Base-by-base conservation (phyloP, 163 green algal species). In the Smithsoniella earleae region DNA sequence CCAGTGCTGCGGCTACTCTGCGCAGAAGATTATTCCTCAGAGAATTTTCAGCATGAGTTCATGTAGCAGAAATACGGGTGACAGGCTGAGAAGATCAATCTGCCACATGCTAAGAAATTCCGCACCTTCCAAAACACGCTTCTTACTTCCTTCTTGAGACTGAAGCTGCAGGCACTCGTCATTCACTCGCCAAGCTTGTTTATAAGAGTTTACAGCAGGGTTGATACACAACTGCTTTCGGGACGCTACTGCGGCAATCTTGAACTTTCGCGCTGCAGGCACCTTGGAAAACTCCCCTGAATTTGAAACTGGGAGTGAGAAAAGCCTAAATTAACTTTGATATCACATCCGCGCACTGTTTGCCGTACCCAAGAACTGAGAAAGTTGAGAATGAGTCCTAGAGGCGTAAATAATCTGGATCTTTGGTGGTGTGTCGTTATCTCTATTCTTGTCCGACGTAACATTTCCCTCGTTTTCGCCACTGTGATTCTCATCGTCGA, bases 351-450 rank as follows among this genome's bases (percentile, higher is more conserved):
- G n/a, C n/a, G n/a, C n/a, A n/a, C n/a, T n/a, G n/a, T n/a, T n/a
- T 33, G 36, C 54, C 82, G 54, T 76, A 78, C 65, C 64, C 2
- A 81, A 22, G 62, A 96, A 95, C 73, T 96, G 89, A 5, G 80
- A 86, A 46, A 96, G 86, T 82, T 96, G 93, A 22, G 88, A 96
- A 82, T 98, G 93, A 5, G 93, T 97, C 13, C 93, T 79, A 83
- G 85, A 94, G 77, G 85, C 91, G 80, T 96, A 96, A 75, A 95
- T 92, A 2, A 97, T 79, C 84, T 96, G 90, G 36, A 72, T 65
- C 49, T 76, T 46, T 44, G 22, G 75, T 66, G 43, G 8, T 27
- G 44, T 36, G 38, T 73, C 44, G 58, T 28, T 36, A 34, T n/a
- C n/a, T n/a, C n/a, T n/a, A n/a, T n/a, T n/a, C n/a, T n/a, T n/a